These are phyloP conservation scores for Arthrobotrys entomopaga DNA, from an alignment of 2,329 filamentous ascomycete species.

Conservation along the genomic window DNA sequence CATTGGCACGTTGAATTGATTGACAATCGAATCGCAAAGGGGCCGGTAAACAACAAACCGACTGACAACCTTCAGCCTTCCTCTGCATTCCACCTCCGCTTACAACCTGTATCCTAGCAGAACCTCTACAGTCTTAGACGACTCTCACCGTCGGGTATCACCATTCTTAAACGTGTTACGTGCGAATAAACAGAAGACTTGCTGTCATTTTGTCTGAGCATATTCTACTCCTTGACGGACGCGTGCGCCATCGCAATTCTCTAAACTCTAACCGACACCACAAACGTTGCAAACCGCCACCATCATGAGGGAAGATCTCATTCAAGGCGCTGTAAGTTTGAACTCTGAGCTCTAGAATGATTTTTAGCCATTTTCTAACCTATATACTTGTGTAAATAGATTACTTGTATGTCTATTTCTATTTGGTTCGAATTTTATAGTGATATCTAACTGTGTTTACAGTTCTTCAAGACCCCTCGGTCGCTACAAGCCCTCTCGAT, in stretches of 20 bases:
- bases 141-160: conserved; percentile 3
- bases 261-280: conserved; percentile 11
- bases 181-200: conserved; percentile 1
- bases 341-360: not conserved
- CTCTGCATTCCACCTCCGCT: conserved; percentile 18
- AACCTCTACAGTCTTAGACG: conserved; percentile 8
- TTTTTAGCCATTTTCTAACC: not conserved
- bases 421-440: not conserved
- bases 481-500: conserved; percentile 87
- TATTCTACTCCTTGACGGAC: conserved; percentile 27
- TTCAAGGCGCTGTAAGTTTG: conserved; percentile 51
- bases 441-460: conserved; percentile 32
- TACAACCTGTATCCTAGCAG: conserved; percentile 12
- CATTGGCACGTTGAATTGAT: conserved; percentile 38
- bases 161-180: conserved; percentile 25
- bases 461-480: conserved; percentile 95
- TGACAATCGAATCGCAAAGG: conserved; percentile 38
- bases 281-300: conserved; percentile 18
- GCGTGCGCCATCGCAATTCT: conserved; percentile 23
- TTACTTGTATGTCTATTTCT: conserved; percentile 34
- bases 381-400: conserved; percentile 10
- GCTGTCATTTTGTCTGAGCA: not conserved
- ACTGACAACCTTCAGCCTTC: conserved; percentile 16
- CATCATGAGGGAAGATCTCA: conserved; percentile 53
- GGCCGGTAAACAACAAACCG: conserved; percentile 53